Evolutionary conservation across 306 rosid species (phyloP).

Genomic region (Cicer yamashitae): DNA sequence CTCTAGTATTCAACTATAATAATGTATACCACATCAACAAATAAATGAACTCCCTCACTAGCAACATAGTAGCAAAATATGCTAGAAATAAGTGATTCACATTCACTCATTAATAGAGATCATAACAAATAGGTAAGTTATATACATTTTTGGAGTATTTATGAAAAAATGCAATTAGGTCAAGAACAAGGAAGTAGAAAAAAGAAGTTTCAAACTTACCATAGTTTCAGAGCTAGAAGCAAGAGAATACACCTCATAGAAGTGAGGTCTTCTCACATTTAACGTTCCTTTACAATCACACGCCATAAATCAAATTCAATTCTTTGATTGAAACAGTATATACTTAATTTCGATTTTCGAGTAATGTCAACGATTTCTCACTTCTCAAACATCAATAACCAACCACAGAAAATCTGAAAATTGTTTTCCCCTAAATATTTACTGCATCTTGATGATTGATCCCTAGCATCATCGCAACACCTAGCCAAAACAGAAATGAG

Average conservation of each 20-base stretch:
- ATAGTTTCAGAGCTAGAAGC: conserved; percentile 61
- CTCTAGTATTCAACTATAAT: too few species aligned
- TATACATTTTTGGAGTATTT: background rate
- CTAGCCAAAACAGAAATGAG: conserved; percentile 26
- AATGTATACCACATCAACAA: background rate
- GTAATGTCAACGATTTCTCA: conserved; percentile 33
- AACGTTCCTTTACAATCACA: conserved; percentile 53
- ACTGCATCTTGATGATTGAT: conserved; percentile 34
- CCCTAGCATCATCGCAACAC: conserved; percentile 16
- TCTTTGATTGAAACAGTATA: background rate
- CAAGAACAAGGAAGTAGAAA: background rate
- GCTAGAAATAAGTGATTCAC: background rate
- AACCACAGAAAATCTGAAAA: conserved; percentile 35
- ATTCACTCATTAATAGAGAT: conserved; percentile 1
- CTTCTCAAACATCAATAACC: conserved; percentile 28
- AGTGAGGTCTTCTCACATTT: conserved; percentile 71
- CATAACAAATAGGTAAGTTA: background rate
- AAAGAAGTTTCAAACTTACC: conserved; percentile 50
- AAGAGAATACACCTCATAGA: conserved; percentile 72
- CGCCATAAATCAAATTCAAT: conserved; percentile 53
- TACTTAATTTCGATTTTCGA: background rate
- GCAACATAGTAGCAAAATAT: conserved; percentile 5
- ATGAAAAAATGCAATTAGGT: conserved; percentile 38
- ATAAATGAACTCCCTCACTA: background rate
- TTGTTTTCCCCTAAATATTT: background rate